Evolutionary conservation across 148 eudicot species (phyloP).

Genomic region (Rheum nobile): DNA sequence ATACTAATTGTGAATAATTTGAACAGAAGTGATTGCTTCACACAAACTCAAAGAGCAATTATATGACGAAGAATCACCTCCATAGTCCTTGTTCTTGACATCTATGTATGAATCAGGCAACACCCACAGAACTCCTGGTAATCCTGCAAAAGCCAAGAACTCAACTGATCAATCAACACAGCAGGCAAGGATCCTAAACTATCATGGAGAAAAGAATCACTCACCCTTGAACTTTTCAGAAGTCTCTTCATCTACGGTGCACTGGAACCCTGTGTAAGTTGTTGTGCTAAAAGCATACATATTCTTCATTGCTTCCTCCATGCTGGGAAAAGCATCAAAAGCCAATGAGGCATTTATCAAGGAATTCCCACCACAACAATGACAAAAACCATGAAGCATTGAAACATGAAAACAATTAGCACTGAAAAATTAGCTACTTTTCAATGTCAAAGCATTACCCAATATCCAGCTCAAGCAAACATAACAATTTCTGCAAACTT

Average conservation of each 20-base stretch:
- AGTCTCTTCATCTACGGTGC: conserved; percentile 90
- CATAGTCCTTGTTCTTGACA: conserved; percentile 90
- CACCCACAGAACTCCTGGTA: conserved; percentile 97
- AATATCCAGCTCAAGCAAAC: not conserved
- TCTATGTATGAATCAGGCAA: conserved; percentile 90
- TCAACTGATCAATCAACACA: not conserved
- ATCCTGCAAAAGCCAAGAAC: conserved; percentile 33
- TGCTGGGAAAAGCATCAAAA: conserved; percentile 28
- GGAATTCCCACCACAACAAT: not conserved
- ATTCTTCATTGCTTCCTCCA: conserved; percentile 94
- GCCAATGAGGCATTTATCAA: not conserved
- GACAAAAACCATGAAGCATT: not conserved
- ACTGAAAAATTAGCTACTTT: not conserved
- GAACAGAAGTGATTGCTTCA: not conserved
- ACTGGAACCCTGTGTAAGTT: conserved; percentile 96
- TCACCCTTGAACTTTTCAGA: conserved; percentile 85
- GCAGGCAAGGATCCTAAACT: not conserved
- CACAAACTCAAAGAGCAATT: not conserved
- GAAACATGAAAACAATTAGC: not conserved
- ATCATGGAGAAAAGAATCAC: not conserved
- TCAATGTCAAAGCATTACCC: not conserved
- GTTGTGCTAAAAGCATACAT: conserved; percentile 98
- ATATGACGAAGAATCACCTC: conserved; percentile 34
- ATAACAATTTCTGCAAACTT: not conserved
- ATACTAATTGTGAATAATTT: not conserved